These are phyloP conservation scores for Argentina anserina DNA, from an alignment of 306 rosid genomes.

Conservation along the genomic window DNA sequence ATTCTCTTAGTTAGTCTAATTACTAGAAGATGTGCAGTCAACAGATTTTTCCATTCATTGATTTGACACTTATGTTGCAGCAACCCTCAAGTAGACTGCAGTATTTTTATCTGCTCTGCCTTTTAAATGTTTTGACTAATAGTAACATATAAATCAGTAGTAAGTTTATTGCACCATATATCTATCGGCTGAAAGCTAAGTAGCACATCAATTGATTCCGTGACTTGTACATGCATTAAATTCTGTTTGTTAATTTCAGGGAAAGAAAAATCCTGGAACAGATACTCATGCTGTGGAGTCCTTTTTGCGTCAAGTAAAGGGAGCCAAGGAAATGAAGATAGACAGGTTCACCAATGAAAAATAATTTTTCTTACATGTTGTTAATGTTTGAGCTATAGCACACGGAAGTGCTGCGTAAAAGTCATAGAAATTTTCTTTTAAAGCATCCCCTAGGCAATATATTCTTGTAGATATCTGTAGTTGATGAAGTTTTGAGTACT, in stretches of 20 bases:
- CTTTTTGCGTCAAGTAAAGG: slow-evolving; percentile 65
- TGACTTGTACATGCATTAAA: not conserved
- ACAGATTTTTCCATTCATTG: not conserved
- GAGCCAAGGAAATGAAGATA: slow-evolving; percentile 83
- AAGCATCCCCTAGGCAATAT: not conserved
- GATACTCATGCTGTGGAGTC: slow-evolving; percentile 54
- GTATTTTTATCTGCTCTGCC: not conserved
- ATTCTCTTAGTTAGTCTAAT: not conserved
- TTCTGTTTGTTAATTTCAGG: slow-evolving; percentile 46
- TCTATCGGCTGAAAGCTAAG: no score
- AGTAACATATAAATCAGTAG: not conserved
- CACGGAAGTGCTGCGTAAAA: slow-evolving; percentile 8
- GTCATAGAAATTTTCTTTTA: not conserved
- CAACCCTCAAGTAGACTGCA: not conserved
- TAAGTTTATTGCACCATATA: no score
- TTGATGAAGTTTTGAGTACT: not conserved
- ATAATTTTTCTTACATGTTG: slow-evolving; percentile 8
- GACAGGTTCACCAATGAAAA: slow-evolving; percentile 55
- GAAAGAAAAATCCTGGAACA: slow-evolving; percentile 95
- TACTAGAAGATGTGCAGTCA: not conserved
- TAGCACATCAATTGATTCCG: not conserved
- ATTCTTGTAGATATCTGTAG: not conserved
- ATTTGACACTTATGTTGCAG: not conserved
- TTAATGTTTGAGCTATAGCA: not conserved
- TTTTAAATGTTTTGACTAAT: not conserved